Base-by-base conservation (phyloP, 2,329 filamentous ascomycete genomes). In the Beauveria bassiana region DNA sequence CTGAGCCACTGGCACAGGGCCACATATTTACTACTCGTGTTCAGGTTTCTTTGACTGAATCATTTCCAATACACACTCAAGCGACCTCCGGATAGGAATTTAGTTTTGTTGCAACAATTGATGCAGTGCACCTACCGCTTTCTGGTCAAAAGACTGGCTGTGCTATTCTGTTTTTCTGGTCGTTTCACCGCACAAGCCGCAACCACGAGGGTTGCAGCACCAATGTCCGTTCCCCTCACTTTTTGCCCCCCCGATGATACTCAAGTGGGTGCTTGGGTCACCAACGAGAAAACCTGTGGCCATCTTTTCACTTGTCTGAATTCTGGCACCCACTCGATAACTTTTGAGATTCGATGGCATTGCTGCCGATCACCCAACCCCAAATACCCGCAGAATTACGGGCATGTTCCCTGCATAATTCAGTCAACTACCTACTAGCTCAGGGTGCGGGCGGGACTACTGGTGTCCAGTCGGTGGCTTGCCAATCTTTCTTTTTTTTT, bases 341-440 rank as follows among this genome's bases (percentile, higher is more conserved):
- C 22, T 28, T 31, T 51, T 34, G 49, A 59, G 56, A 59, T 59
- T 46, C 56, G 56, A 59, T 59, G 56, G 56, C 22, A 50, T 26
- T 26, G 31, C 42, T 51, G 56, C 24, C 56, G 56, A 59, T 59
- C 56, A 59, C 18, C 46, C 47, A 51, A 22, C 22, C 34, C 34
- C 34, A 31, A 50, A 43, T 40, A 43, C 56, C 56, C 56, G 46
- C 47, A 43, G 1, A 51, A 42, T 42, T 59, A 59, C 56, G 34
- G 22, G 38, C 31, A 51, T 42, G 16, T 40, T 31, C 46, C 45
- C 22, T 38, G 56, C 45, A 38, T 10, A n/a, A 34, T 46, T 31
- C 34, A 20, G 20, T 28, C 31, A 22, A 22, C 22, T 22, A 22
- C 22, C 22, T 22, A 34, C 31, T 34, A 7, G 52, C 52, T 42